A percentile compares a stretch with the other conserved stretches of the same genome.
Evolutionary conservation across 176 grass and related monocot species (phyloP).

Genomic region (Eremochloa ophiuroides): DNA sequence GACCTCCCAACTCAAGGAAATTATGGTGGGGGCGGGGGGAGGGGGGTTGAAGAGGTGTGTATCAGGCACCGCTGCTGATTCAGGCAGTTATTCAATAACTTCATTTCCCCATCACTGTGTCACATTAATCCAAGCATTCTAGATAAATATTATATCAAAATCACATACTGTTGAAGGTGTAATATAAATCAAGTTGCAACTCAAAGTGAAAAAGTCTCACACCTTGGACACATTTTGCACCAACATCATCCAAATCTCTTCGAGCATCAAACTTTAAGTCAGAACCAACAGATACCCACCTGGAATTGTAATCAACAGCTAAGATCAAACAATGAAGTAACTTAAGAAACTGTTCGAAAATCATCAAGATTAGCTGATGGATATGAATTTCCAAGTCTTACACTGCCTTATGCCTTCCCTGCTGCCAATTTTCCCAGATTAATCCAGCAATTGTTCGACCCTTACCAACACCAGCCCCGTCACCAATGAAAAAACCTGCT

Average conservation of each 20-base stretch:
- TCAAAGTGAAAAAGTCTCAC: slow-evolving; percentile 1
- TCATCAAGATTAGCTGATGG: neutral
- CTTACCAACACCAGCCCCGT: slow-evolving; percentile 99
- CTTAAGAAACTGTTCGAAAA: neutral
- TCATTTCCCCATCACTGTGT: neutral
- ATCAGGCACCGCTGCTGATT: neutral
- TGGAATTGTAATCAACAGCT: slow-evolving; percentile 35
- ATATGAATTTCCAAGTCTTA: slow-evolving; percentile 47
- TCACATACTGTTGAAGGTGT: slow-evolving; percentile 8
- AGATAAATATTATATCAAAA: neutral
- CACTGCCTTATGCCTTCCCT: slow-evolving; percentile 85
- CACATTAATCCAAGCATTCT: neutral
- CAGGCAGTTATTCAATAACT: neutral
- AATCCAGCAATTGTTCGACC: slow-evolving; percentile 98
- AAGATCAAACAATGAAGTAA: slow-evolving; percentile 22
- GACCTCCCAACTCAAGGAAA: neutral
- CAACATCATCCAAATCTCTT: slow-evolving; percentile 98
- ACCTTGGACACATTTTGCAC: slow-evolving; percentile 92
- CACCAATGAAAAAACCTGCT: slow-evolving; percentile 97
- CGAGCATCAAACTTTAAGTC: slow-evolving; percentile 96
- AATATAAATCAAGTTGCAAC: slow-evolving; percentile 7
- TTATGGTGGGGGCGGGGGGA: neutral
- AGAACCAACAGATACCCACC: slow-evolving; percentile 95
- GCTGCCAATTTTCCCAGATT: slow-evolving; percentile 99
- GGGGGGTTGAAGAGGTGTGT: neutral